phyloP scores from a whole-genome alignment of 495 filamentous ascomycete genomes.

The Talaromyces proteolyticus region DNA sequence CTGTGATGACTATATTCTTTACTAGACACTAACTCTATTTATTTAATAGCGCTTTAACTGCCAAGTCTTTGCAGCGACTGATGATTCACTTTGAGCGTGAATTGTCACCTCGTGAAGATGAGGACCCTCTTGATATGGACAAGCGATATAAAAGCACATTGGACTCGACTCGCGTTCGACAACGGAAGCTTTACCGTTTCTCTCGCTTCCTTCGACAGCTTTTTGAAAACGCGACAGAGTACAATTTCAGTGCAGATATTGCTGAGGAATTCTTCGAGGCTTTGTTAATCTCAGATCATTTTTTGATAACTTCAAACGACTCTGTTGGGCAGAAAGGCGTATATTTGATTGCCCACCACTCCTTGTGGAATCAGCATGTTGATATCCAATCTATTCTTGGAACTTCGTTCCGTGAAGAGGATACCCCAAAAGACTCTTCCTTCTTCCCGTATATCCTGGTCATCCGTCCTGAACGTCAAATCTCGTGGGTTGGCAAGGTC shows the following conservation, averaged over 20 bases:
- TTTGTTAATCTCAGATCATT: constrained; percentile 80
- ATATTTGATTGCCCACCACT: constrained; percentile 79
- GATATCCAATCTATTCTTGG: constrained; percentile 82
- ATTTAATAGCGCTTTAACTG: constrained; percentile 65
- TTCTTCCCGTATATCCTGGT: constrained; percentile 76
- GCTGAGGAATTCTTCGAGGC: constrained; percentile 72
- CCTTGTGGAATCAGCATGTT: constrained; percentile 62
- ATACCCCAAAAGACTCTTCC: constrained; percentile 60
- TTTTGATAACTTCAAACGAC: constrained; percentile 58
- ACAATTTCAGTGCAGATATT: constrained; percentile 63
- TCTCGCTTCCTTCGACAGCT: constrained; percentile 81
- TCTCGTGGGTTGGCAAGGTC: constrained; percentile 78
- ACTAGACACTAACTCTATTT: constrained; percentile 14
- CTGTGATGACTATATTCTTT: not conserved
- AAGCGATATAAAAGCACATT: constrained; percentile 92
- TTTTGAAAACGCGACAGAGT: constrained; percentile 95
- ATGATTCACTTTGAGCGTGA: constrained; percentile 90
- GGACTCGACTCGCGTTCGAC: constrained; percentile 91
- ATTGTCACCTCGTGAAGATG: constrained; percentile 72
- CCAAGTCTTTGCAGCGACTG: constrained; percentile 80
- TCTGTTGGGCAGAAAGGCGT: constrained; percentile 63
- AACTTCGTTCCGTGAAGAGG: constrained; percentile 79
- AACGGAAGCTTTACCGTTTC: constrained; percentile 82
- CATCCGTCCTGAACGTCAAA: constrained; percentile 69
- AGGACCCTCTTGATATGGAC: constrained; percentile 83